A percentile compares a stretch with the other conserved stretches of the same genome.
Conservation (phyloP, 2,329 filamentous ascomycete species). For the Ceratocystis cubensis region DNA sequence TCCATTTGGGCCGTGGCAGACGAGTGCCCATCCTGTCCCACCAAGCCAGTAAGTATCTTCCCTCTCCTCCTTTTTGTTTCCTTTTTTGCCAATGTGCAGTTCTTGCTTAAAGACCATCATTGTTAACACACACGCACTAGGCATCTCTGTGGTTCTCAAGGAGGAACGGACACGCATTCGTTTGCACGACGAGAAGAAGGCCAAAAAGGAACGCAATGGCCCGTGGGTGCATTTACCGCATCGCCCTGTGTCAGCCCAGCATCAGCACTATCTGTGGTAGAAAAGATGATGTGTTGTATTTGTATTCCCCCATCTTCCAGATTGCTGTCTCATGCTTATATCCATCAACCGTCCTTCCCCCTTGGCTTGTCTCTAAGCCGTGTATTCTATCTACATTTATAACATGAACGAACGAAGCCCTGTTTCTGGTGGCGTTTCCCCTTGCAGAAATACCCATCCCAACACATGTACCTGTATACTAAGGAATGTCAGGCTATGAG, state of each 20-base stretch:
- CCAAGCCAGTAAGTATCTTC: conserved; percentile 52
- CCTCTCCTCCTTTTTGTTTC: neutral
- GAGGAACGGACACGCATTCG: conserved; percentile 85
- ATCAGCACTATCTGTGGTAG: conserved; percentile 88
- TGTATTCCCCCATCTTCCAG: neutral
- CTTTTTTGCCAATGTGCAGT: neutral
- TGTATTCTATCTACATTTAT: conserved; percentile 16
- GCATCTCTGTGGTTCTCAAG: conserved; percentile 70
- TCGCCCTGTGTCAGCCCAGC: conserved; percentile 68
- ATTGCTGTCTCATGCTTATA: neutral
- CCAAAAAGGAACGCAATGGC: conserved; percentile 60
- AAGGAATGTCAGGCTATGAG: neutral
- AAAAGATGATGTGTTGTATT: conserved; percentile 10
- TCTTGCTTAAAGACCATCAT: neutral
- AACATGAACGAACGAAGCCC: neutral
- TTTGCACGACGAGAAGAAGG: conserved; percentile 62
- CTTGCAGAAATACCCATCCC: neutral
- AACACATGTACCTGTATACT: conserved; percentile 5
- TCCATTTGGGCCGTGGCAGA: conserved; percentile 65
- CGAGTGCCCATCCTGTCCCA: conserved; percentile 57
- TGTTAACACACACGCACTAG: conserved; percentile 34
- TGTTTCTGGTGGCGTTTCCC: neutral
- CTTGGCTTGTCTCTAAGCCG: neutral
- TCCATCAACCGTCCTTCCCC: neutral
- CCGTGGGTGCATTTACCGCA: conserved; percentile 85